A percentile compares a stretch with the other conserved stretches of the same genome.
Evolutionary conservation across 2,329 filamentous ascomycete species (phyloP).

Genomic region (Myriangium duriaei): DNA sequence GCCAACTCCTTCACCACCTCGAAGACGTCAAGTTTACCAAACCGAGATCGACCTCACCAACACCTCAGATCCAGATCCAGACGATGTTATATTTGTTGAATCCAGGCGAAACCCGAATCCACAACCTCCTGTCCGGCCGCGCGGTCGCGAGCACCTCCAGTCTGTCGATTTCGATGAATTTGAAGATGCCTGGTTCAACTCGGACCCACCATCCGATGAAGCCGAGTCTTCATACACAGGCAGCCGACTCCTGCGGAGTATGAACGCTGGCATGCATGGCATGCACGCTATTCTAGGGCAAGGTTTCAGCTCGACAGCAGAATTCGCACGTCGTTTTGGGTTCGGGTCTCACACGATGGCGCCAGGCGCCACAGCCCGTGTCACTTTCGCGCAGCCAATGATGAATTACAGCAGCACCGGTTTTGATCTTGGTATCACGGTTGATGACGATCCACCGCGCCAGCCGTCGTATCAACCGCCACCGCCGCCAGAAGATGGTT

Average conservation of each 20-base stretch:
- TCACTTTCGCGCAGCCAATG: slow-evolving; percentile 9
- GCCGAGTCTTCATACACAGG: too few relatives aligned
- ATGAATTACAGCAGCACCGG: slow-evolving; percentile 30
- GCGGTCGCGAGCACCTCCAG: too few relatives aligned
- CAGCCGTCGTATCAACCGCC: slow-evolving; percentile 45
- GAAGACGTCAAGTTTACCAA: background rate
- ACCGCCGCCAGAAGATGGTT: slow-evolving; percentile 56
- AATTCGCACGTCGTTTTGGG: too few relatives aligned
- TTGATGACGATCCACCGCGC: background rate
- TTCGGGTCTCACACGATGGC: too few relatives aligned
- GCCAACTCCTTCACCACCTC: slow-evolving; percentile 5
- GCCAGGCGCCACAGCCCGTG: too few relatives aligned
- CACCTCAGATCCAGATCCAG: background rate
- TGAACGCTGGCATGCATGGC: too few relatives aligned
- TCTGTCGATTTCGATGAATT: too few relatives aligned
- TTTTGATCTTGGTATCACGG: slow-evolving; percentile 29
- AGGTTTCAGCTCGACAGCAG: too few relatives aligned
- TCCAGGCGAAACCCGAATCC: background rate
- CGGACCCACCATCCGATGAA: too few relatives aligned
- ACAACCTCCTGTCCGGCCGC: background rate
- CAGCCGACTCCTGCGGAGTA: too few relatives aligned
- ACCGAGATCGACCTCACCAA: background rate
- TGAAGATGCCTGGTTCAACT: too few relatives aligned
- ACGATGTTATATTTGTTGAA: background rate
- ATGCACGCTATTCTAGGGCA: too few relatives aligned